Percentiles rank a stretch among this genome's conserved stretches.
These are phyloP conservation scores for Nidularia pulvinata DNA, from an alignment of 768 basidiomycete species.

Conservation along the genomic window DNA sequence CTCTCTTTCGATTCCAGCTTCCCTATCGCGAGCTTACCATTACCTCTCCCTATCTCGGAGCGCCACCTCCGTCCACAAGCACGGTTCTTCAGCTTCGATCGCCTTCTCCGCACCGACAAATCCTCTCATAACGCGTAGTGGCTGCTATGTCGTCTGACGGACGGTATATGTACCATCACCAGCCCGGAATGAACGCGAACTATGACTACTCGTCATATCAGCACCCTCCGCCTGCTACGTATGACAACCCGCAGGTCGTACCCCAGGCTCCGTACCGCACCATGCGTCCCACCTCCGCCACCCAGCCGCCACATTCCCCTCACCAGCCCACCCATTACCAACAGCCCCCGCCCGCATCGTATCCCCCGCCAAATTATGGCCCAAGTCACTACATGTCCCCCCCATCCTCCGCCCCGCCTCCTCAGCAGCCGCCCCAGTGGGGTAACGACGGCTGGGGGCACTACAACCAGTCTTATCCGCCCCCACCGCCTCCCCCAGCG, in stretches of 20 bases:
- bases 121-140: too few species aligned
- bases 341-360: conserved; percentile 21
- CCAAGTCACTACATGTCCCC: conserved; percentile 5
- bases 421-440: conserved; percentile 27
- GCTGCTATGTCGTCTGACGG: conserved; percentile 46
- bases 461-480: conserved; percentile 27
- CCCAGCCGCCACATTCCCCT: conserved; percentile 15
- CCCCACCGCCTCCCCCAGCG: conserved; percentile 21
- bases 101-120: too few species aligned
- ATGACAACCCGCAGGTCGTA: conserved; percentile 6
- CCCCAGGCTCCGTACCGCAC: neutral
- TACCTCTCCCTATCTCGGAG: neutral
- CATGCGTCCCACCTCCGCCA: conserved; percentile 3
- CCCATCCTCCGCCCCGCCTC: conserved; percentile 6
- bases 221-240: conserved; percentile 16
- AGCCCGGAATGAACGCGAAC: conserved; percentile 35
- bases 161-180: conserved; percentile 56
- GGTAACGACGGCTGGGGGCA: conserved; percentile 35
- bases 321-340: conserved; percentile 15
- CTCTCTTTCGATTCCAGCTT: neutral
- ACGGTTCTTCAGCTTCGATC: too few species aligned
- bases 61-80: neutral
- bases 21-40: neutral
- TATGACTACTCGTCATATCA: conserved; percentile 53
- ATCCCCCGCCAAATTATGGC: neutral